These are phyloP conservation scores for Trichoderma arundinaceum DNA, from an alignment of 2,329 filamentous ascomycete species.

Conservation along the genomic window DNA sequence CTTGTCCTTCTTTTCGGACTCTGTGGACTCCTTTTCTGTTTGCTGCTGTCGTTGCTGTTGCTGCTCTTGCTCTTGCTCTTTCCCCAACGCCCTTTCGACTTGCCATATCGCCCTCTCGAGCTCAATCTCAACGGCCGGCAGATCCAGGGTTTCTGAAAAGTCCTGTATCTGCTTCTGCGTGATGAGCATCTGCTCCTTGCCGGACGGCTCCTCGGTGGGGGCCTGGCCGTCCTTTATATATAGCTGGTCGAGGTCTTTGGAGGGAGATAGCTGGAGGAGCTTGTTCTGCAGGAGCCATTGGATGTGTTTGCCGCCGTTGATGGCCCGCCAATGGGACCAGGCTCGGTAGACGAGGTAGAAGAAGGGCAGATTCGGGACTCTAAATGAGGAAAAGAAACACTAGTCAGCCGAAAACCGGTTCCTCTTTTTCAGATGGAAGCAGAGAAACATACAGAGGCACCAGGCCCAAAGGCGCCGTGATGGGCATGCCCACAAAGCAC, in stretches of 20 bases:
- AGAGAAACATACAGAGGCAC: constrained; percentile 78
- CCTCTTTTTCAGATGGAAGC: neutral
- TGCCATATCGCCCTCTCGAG: constrained; percentile 79
- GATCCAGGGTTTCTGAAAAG: constrained; percentile 65
- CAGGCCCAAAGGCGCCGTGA: constrained; percentile 80
- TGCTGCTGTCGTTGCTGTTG: constrained; percentile 1
- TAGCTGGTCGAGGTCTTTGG: constrained; percentile 72
- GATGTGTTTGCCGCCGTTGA: constrained; percentile 83
- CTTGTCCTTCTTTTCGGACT: constrained; percentile 33
- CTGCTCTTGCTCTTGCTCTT: constrained; percentile 44
- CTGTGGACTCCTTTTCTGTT: neutral
- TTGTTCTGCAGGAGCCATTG: constrained; percentile 79
- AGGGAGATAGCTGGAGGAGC: constrained; percentile 70
- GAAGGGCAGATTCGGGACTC: constrained; percentile 92
- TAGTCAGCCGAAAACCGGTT: neutral
- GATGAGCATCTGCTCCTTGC: constrained; percentile 50
- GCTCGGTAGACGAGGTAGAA: constrained; percentile 93
- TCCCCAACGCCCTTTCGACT: constrained; percentile 60
- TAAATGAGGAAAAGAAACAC: constrained; percentile 43
- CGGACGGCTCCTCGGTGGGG: constrained; percentile 34
- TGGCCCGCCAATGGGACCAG: constrained; percentile 89
- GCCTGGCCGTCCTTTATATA: constrained; percentile 60
- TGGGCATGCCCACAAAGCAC: constrained; percentile 81
- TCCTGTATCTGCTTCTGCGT: constrained; percentile 59
- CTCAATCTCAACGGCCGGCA: constrained; percentile 74